A percentile compares a stretch with the other conserved stretches of the same genome.
Evolutionary conservation across 495 filamentous ascomycete species (phyloP).

Genomic region (Trichoderma virens): DNA sequence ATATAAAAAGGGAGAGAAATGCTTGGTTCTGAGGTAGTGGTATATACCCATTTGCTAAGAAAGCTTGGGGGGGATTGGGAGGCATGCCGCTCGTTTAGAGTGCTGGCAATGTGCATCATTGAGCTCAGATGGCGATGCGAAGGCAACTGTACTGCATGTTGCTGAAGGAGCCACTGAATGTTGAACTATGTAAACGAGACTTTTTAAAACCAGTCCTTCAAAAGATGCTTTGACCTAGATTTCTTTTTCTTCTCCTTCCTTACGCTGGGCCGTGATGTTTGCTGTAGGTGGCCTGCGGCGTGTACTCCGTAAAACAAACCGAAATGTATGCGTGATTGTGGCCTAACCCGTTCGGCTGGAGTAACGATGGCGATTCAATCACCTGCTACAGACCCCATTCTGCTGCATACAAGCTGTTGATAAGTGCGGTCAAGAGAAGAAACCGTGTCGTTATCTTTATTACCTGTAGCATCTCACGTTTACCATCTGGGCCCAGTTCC

Average conservation of each 20-base stretch:
- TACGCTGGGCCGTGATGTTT: neutral
- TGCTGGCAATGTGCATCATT: neutral
- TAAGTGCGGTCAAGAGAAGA: no score
- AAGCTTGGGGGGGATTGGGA: neutral
- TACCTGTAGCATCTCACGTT: neutral
- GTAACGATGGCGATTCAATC: no score
- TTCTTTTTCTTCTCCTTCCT: neutral
- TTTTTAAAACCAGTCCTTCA: neutral
- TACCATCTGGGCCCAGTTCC: no score
- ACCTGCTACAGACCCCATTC: no score
- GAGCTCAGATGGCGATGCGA: neutral
- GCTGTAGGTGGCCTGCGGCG: no score
- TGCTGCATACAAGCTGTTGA: no score
- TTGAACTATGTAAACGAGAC: neutral
- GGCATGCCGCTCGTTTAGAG: neutral
- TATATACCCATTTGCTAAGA: conserved; percentile 8
- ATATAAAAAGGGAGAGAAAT: neutral
- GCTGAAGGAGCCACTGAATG: neutral
- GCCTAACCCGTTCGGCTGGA: no score
- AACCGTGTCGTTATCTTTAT: no score
- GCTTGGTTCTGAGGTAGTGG: conserved; percentile 3
- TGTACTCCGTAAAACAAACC: no score
- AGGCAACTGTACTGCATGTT: neutral
- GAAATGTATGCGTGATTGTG: no score
- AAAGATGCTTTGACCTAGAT: neutral